Conservation (phyloP, 148 eudicot species). For the Cornus kousa region DNA sequence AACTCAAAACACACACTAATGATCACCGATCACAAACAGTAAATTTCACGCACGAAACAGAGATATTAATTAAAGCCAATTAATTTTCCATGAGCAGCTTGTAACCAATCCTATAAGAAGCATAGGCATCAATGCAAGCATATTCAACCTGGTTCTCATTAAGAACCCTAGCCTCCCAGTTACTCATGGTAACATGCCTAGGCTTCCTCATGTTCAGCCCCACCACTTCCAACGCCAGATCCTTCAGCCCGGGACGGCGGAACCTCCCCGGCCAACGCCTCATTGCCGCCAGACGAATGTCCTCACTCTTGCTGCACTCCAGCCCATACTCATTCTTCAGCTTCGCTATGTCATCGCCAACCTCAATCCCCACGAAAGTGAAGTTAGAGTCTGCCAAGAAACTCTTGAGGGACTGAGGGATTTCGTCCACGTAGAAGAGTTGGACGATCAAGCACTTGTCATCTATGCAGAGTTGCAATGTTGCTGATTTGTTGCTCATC, state of each 20-base stretch:
- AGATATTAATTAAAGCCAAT: background rate
- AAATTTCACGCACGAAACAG: background rate
- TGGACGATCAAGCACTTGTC: conserved; percentile 58
- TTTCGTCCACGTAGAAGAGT: conserved; percentile 53
- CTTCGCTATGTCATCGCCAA: conserved; percentile 49
- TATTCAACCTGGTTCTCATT: conserved; percentile 51
- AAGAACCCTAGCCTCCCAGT: conserved; percentile 61
- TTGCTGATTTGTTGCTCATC: conserved; percentile 65
- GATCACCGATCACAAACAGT: no score
- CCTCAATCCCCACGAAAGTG: conserved; percentile 62
- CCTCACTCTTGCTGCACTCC: conserved; percentile 23
- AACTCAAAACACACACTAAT: no score
- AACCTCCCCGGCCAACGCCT: conserved; percentile 25
- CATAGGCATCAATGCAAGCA: conserved; percentile 87
- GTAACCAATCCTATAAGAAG: conserved; percentile 47
- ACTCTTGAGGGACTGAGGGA: conserved; percentile 32
- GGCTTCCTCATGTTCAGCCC: conserved; percentile 56
- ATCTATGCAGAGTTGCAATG: conserved; percentile 61
- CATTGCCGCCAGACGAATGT: conserved; percentile 35
- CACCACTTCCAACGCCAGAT: conserved; percentile 40
- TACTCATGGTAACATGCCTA: conserved; percentile 56
- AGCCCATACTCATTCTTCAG: conserved; percentile 56
- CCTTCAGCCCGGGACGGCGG: conserved; percentile 51
- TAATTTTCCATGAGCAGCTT: conserved; percentile 15
- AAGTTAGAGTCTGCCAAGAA: conserved; percentile 36